A percentile compares a stretch with the other conserved stretches of the same genome.
Evolutionary conservation across 108 stramenopile genomes (phyloP).

Genomic region (Fistulifera pelliculosa): DNA sequence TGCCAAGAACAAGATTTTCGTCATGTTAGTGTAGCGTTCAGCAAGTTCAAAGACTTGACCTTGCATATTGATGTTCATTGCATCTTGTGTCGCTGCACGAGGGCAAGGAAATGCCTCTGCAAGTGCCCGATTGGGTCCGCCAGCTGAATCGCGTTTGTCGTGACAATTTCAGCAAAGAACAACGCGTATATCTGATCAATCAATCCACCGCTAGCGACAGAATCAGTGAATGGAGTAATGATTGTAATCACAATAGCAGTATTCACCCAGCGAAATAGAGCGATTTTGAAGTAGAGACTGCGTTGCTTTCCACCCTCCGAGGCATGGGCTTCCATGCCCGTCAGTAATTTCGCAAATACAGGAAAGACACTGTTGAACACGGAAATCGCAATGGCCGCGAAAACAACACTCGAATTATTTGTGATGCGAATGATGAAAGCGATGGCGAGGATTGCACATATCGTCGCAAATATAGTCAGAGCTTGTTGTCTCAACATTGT

Average conservation of each 20-base stretch:
- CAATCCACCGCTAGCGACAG: constrained; percentile 18
- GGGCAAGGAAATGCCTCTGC: constrained; percentile 67
- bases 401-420: constrained; percentile 6
- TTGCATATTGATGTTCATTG: constrained; percentile 68
- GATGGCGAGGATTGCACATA: constrained; percentile 35
- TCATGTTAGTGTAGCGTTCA: constrained; percentile 48
- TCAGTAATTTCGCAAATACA: constrained; percentile 57
- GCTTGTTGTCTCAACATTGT: constrained; percentile 32
- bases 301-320: constrained; percentile 57
- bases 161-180: constrained; percentile 76
- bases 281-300: constrained; percentile 71
- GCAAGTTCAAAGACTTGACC: constrained; percentile 70
- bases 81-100: constrained; percentile 63
- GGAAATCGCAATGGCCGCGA: constrained; percentile 53
- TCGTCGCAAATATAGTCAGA: constrained; percentile 47
- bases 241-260: constrained; percentile 74
- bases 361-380: constrained; percentile 69
- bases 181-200: constrained; percentile 22
- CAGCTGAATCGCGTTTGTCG: constrained; percentile 44
- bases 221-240: constrained; percentile 71
- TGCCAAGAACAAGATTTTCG: constrained; percentile 60
- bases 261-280: constrained; percentile 61
- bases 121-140: constrained; percentile 36
- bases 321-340: constrained; percentile 57
- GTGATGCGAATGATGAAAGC: constrained; percentile 27